Percentiles rank a stretch among this genome's conserved stretches.
These are phyloP conservation scores for Rhodotorula sp. DNA, from an alignment of 1,284 basidiomycete genomes.

Conservation along the genomic window DNA sequence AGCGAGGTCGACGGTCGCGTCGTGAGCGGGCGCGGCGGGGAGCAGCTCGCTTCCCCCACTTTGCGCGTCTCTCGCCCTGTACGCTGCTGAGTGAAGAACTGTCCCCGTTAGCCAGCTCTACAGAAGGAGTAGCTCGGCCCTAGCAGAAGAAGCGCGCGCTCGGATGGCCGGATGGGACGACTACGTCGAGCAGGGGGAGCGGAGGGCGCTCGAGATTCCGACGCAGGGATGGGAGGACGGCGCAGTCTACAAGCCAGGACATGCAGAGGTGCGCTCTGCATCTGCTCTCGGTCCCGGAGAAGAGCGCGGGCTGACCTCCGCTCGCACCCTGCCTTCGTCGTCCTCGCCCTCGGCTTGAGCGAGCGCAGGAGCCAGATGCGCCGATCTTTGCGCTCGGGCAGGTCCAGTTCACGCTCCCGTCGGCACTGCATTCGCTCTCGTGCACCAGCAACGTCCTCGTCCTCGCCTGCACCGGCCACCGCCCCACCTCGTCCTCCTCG, in stretches of 20 bases:
- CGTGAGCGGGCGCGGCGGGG: too few relatives aligned
- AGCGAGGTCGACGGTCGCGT: not conserved
- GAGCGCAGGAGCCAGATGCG: slow-evolving; percentile 19
- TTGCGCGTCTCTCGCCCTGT: not conserved
- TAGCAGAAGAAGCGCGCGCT: not conserved
- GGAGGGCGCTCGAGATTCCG: not conserved
- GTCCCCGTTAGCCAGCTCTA: not conserved
- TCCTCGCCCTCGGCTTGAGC: not conserved
- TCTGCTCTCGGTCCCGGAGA: too few relatives aligned
- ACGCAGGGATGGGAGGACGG: slow-evolving; percentile 34
- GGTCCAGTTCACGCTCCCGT: slow-evolving; percentile 81
- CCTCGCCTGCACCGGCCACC: slow-evolving; percentile 38
- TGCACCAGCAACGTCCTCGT: slow-evolving; percentile 78
- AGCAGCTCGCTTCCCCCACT: not conserved
- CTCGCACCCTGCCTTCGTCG: not conserved
- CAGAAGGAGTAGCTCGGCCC: not conserved
- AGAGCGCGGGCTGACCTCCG: not conserved
- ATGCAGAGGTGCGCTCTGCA: slow-evolving; percentile 14
- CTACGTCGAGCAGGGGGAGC: slow-evolving; percentile 13
- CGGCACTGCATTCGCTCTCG: slow-evolving; percentile 72
- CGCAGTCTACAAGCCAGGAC: slow-evolving; percentile 23
- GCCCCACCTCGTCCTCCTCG: slow-evolving; percentile 26
- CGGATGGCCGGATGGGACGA: slow-evolving; percentile 9
- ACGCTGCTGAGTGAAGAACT: not conserved
- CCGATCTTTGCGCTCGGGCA: slow-evolving; percentile 39